Evolutionary conservation across 129 eudicot species (phyloP).

Genomic region (Chrysanthemum lavandulifolium): DNA sequence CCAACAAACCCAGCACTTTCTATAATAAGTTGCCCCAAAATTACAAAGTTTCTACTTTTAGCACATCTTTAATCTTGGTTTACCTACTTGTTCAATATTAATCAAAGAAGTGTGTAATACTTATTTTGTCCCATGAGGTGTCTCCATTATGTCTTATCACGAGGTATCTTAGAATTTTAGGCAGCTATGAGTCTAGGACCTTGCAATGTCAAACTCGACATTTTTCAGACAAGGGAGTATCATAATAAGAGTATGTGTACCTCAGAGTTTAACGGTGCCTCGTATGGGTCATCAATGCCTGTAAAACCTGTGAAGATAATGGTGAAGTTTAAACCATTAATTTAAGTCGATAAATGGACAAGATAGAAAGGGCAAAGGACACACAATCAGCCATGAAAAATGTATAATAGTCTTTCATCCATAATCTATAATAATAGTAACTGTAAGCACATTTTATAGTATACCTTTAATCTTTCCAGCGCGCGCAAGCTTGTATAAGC

Average conservation of each 20-base stretch:
- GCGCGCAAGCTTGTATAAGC: slow-evolving; percentile 92
- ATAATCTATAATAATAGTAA: not conserved
- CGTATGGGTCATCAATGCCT: slow-evolving; percentile 94
- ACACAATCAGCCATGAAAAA: not conserved
- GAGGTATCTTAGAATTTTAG: not conserved
- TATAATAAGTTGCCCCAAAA: not conserved
- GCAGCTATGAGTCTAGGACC: not conserved
- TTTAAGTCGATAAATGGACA: slow-evolving; percentile 3
- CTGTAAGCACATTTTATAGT: not conserved
- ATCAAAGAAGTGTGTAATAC: not conserved
- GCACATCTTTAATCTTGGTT: not conserved
- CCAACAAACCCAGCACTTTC: not conserved
- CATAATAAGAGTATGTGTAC: slow-evolving; percentile 28
- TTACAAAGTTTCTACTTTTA: not conserved
- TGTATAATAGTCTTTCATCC: not conserved
- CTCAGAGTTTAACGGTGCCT: slow-evolving; percentile 82
- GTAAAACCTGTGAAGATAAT: slow-evolving; percentile 72
- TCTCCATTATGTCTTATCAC: slow-evolving; percentile 1
- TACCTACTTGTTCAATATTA: not conserved
- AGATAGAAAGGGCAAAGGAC: not conserved
- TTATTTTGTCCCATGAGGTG: not conserved
- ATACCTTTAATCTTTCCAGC: slow-evolving; percentile 94
- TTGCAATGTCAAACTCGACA: not conserved
- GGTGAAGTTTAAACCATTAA: not conserved
- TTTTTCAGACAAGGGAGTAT: not conserved